A percentile compares a stretch with the other conserved stretches of the same genome.
Evolutionary conservation across 495 filamentous ascomycete genomes (phyloP).

Genomic region (Elaphomyces granulatus): DNA sequence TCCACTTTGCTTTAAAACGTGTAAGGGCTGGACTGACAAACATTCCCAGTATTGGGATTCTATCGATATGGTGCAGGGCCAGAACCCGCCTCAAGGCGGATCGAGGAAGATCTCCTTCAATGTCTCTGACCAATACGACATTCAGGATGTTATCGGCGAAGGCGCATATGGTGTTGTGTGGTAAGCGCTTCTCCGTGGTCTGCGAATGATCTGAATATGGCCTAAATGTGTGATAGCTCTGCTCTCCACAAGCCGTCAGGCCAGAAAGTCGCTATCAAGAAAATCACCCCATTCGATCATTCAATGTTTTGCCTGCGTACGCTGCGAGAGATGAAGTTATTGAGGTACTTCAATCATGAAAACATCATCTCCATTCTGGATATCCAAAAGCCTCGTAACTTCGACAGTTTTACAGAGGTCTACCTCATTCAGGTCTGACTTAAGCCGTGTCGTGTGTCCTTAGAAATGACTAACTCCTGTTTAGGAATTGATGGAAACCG

Average conservation of each 20-base stretch:
- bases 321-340: conserved; percentile 96
- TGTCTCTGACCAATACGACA: conserved; percentile 98
- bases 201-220: conserved; percentile 1
- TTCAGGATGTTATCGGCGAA: conserved; percentile 98
- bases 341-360: conserved; percentile 99
- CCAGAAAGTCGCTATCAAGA: conserved; percentile 99
- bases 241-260: conserved; percentile 96
- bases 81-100: conserved; percentile 26
- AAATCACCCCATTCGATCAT: conserved; percentile 98
- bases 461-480: conserved; percentile 4
- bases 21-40: too few species aligned
- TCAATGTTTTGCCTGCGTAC: conserved; percentile 98
- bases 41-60: too few species aligned
- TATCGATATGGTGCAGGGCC: conserved; percentile 31
- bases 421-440: conserved; percentile 83
- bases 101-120: conserved; percentile 99
- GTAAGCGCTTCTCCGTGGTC: conserved; percentile 37
- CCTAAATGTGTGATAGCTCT: conserved; percentile 46
- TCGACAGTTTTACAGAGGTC: conserved; percentile 92
- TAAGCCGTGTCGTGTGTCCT: not conserved
- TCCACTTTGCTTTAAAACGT: too few species aligned
- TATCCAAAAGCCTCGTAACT: conserved; percentile 94
- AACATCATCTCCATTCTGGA: conserved; percentile 99
- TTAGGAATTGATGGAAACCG: conserved; percentile 98
- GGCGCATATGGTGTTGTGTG: conserved; percentile 98